Evolutionary conservation across 305 asterid species (phyloP).

Genomic region (Ilex paraguariensis): DNA sequence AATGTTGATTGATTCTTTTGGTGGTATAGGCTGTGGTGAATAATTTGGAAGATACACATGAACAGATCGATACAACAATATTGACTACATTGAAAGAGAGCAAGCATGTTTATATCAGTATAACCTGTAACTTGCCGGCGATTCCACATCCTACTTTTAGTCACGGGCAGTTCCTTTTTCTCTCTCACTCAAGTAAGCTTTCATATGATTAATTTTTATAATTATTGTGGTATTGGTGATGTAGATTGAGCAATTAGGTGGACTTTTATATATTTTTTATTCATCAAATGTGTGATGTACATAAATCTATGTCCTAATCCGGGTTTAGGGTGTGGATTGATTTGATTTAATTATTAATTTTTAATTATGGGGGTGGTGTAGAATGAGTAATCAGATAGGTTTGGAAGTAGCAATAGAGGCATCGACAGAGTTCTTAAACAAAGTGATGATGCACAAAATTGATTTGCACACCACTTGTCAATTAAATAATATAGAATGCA

Average conservation of each 20-base stretch:
- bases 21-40: constrained; percentile 32
- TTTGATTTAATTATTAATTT: too few species aligned
- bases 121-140: constrained; percentile 75
- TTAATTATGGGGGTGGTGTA: too few species aligned
- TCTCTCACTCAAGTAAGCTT: constrained; percentile 47
- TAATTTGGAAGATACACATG: constrained; percentile 57
- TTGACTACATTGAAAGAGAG: constrained; percentile 74
- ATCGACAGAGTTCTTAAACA: constrained; percentile 23
- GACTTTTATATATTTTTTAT: too few species aligned
- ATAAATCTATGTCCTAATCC: too few species aligned
- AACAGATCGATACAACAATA: constrained; percentile 70
- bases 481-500: too few species aligned
- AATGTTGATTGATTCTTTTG: too few species aligned
- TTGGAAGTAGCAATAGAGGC: constrained; percentile 29
- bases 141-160: constrained; percentile 71
- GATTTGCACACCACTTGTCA: too few species aligned
- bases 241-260: constrained; percentile 26
- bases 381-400: constrained; percentile 25
- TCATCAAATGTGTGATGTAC: too few species aligned
- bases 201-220: not conserved
- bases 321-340: too few species aligned
- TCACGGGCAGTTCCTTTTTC: constrained; percentile 66
- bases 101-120: constrained; percentile 74
- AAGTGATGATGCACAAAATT: too few species aligned
- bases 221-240: too few species aligned